phyloP scores from a whole-genome alignment of 2,329 filamentous ascomycete species.

The Cladobotryum mycophilum region DNA sequence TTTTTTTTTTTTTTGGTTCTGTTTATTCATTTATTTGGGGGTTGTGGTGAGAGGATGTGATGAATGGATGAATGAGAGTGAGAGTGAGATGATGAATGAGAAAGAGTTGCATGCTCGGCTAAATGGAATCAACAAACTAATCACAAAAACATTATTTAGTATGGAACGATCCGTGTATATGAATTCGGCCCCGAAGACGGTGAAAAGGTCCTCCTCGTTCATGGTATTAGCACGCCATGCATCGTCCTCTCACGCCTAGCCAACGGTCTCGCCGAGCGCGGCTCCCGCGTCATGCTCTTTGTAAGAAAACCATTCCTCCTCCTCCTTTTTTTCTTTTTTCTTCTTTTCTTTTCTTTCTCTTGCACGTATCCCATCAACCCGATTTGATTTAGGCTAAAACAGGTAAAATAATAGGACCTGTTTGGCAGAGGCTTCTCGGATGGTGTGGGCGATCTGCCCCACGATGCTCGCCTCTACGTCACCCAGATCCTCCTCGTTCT shows the following conservation, averaged over 20 bases:
- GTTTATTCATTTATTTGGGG: neutral
- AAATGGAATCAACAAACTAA: conserved; percentile 7
- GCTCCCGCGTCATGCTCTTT: conserved; percentile 77
- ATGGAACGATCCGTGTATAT: conserved; percentile 70
- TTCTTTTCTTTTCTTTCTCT: no score
- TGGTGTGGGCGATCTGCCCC: conserved; percentile 57
- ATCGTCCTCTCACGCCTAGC: conserved; percentile 65
- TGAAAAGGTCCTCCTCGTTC: conserved; percentile 68
- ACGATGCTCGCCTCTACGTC: conserved; percentile 68
- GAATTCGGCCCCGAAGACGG: conserved; percentile 74
- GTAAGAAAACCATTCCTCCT: conserved; percentile 30
- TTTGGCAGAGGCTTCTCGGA: conserved; percentile 65
- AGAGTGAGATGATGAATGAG: neutral
- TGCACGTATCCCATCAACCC: no score
- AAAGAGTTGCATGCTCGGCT: neutral
- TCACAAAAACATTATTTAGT: conserved; percentile 32
- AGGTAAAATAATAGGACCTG: conserved; percentile 46
- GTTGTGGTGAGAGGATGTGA: no score
- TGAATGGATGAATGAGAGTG: neutral
- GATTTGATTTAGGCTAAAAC: no score
- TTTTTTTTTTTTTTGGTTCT: neutral
- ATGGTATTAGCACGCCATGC: conserved; percentile 79
- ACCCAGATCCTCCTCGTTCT: conserved; percentile 66
- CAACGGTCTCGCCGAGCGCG: conserved; percentile 57
- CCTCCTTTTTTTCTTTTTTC: no score